Conservation (phyloP, 2,329 filamentous ascomycete genomes). For the Magnaporthiopsis poae region DNA sequence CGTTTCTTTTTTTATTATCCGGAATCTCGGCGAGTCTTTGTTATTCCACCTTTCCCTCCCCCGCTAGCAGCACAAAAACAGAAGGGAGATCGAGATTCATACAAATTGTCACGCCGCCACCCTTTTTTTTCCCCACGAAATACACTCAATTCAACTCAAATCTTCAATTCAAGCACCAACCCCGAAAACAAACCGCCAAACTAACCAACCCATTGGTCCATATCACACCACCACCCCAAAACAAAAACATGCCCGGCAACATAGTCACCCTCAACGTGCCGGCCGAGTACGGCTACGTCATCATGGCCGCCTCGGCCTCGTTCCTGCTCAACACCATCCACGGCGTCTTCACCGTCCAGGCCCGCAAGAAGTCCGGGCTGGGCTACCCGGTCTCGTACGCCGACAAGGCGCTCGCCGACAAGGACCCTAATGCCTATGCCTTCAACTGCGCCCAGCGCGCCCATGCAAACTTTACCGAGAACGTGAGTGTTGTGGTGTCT, state of each 20-base stretch:
- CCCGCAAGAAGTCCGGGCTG: slow-evolving; percentile 44
- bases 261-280: not conserved
- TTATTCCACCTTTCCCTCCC: too few relatives aligned
- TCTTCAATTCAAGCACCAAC: not conserved
- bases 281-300: slow-evolving; percentile 38
- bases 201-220: not conserved
- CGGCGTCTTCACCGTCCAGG: slow-evolving; percentile 32
- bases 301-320: slow-evolving; percentile 45
- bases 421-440: slow-evolving; percentile 41
- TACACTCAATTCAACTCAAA: too few relatives aligned
- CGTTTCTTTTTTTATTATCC: too few relatives aligned
- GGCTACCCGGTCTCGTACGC: slow-evolving; percentile 51
- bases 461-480: slow-evolving; percentile 56
- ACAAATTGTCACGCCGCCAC: too few relatives aligned
- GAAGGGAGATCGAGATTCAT: too few relatives aligned
- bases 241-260: not conserved
- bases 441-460: slow-evolving; percentile 60
- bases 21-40: too few relatives aligned
- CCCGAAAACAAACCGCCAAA: too few relatives aligned
- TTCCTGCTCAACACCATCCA: slow-evolving; percentile 51
- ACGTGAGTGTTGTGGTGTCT: slow-evolving; percentile 23
- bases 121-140: too few relatives aligned
- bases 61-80: too few relatives aligned
- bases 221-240: not conserved
- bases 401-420: slow-evolving; percentile 40